Base-by-base conservation (phyloP, 208 protist genomes). In the Angomonas deanei region DNA sequence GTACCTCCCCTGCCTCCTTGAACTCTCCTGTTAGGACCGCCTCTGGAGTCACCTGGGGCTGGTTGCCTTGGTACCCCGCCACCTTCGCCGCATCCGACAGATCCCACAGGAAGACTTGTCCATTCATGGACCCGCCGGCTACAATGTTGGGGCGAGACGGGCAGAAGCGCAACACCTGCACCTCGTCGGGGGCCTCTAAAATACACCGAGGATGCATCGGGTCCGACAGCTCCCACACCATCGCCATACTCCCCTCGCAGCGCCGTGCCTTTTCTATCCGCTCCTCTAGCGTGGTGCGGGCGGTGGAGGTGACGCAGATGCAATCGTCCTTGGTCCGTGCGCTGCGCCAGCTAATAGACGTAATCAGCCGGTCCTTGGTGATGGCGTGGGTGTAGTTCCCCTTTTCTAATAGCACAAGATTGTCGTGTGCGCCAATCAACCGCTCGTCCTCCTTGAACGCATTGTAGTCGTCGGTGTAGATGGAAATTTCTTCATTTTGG, bases 51-150 rank as follows among this genome's bases (percentile, higher is more conserved):
- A 33, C 13, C 28, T 33, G 56, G 13, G 30, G 36, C 24, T 34
- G 42, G 19, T 39, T 36, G 13, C 64, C 39, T 47, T 15, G 49
- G 15, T 4, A 19, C 15, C 33, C 49, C 17, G 11, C 32, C 38
- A 76, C 49, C 3, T 52, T 33, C 8, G 87, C 70, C 5, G 72
- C 82, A 36, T 78, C 59, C 42, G 72, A 86, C 23, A 97, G 68
- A 52, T 97, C 88, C 90, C 92, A 97, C 3, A 97, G 66, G 33
- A 88, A 92, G 1, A 97, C 76, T 68, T 97, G 92, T 0, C 92
- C 92, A 63, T 96, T 97, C 60, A 94, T 83, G 5, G 81, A 76
- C 1, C 89, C 92, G 50, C 92, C 92, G 0, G 71, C 90, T 17
- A 97, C 72, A 21, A 96, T 66, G 58, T 92, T 83, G 2, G 88